These are phyloP conservation scores for Pseudofabraea citricarpa DNA, from an alignment of 2,329 filamentous ascomycete genomes.

Conservation along the genomic window DNA sequence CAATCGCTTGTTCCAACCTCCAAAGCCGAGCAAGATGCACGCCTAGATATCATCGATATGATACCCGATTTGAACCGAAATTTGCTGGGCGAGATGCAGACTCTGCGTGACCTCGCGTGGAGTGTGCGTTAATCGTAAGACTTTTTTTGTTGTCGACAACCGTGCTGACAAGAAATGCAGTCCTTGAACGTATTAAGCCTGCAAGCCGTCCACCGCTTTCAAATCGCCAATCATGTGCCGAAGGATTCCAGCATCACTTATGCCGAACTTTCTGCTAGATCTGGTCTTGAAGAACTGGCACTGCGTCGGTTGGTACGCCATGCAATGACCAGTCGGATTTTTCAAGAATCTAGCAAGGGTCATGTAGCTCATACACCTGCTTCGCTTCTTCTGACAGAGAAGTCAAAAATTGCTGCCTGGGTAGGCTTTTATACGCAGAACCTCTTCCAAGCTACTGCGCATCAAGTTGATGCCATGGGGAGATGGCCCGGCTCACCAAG, in stretches of 20 bases:
- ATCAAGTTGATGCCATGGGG: constrained; percentile 6
- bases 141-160: too few species aligned
- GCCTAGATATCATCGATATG: constrained; percentile 12
- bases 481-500: constrained; percentile 5
- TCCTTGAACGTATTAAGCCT: constrained; percentile 5
- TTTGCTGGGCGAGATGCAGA: constrained; percentile 8
- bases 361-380: constrained; percentile 16
- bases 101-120: constrained; percentile 12
- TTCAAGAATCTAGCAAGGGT: constrained; percentile 14
- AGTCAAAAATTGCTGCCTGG: constrained; percentile 6
- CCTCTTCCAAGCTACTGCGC: constrained; percentile 12
- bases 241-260: constrained; percentile 15
- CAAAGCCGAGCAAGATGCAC: constrained; percentile 9
- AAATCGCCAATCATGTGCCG: constrained; percentile 14
- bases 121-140: too few species aligned
- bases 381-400: constrained; percentile 15
- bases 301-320: constrained; percentile 15
- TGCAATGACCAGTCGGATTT: constrained; percentile 18
- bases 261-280: constrained; percentile 14
- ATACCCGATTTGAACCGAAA: constrained; percentile 8
- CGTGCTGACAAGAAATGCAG: too few species aligned
- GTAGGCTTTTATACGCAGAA: constrained; percentile 8
- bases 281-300: constrained; percentile 9
- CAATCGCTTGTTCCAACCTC: background rate
- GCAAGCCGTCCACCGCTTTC: constrained; percentile 18